Base-by-base conservation (phyloP, 2,329 filamentous ascomycete species). In the Podosphaera aphanis region DNA sequence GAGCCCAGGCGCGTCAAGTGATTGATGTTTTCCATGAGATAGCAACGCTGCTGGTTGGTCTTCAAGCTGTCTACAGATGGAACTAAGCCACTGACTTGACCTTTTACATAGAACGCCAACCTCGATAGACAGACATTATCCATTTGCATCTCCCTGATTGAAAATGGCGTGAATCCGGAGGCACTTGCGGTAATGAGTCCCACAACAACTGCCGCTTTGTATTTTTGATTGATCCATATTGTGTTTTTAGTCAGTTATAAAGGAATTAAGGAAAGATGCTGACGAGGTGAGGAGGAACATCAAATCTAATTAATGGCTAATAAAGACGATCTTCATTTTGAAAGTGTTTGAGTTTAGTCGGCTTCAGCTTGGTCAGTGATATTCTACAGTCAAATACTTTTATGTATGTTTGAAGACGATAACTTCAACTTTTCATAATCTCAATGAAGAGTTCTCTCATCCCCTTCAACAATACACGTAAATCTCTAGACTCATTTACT, bases 101-200 rank as follows among this genome's bases (percentile, higher is more conserved):
- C 46, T 13, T 48, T 16, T 43, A 15, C n/a, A n/a, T 49, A 95
- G 88, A 94, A 95, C 64, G 93, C 88, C 50, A 75, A 93, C 52
- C 76, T 98, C 40, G 86, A 94, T 62, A 77, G 88, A 27, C 79
- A 85, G 46, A 85, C 86, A 18, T 69, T 98, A 16, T 93, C 86
- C 2, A 83, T 94, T 51, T 98, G 90, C 63, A 88, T 95, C 49
- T 93, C 85, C 46, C 73, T 98, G 62, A 92, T 98, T 55, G 90
- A 98, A 63, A 93, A 93, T 58, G 90, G 90, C 13, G 84, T 95
- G 25, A 93, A 93, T 59, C 90, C 90, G 0, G 88, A 95, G 61
- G 90, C 88, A 1, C 67, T 98, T 27, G 86, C 88, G 20, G 90
- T 95, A 70, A 58, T 83, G 55, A 2, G 11, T 39, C 20, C 15